Evolutionary conservation across 2,329 filamentous ascomycete genomes (phyloP).

Genomic region (Penicillium sp.): DNA sequence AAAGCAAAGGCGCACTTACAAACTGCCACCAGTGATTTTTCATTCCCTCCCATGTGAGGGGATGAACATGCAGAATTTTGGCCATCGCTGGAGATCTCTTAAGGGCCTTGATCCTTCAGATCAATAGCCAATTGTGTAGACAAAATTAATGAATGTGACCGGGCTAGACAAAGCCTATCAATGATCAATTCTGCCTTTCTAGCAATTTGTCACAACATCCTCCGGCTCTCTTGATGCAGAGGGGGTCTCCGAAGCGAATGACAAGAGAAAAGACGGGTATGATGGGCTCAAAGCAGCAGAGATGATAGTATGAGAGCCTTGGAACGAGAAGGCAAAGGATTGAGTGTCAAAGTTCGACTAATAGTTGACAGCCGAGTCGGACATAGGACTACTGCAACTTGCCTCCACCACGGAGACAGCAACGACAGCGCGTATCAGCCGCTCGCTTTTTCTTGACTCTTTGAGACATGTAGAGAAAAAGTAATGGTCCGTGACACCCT

Average conservation of each 20-base stretch:
- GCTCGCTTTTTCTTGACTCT: slow-evolving; percentile 19
- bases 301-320: slow-evolving; percentile 5
- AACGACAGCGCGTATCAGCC: slow-evolving; percentile 1
- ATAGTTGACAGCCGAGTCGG: slow-evolving; percentile 2
- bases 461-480: not conserved
- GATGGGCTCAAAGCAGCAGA: not conserved
- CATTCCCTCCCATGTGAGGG: slow-evolving; percentile 40
- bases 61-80: slow-evolving; percentile 29
- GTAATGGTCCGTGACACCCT: slow-evolving; percentile 9
- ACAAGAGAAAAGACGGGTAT: not conserved
- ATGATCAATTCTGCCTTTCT: not conserved
- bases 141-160: not conserved
- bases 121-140: not conserved
- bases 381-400: slow-evolving; percentile 3
- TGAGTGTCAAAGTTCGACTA: not conserved
- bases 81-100: slow-evolving; percentile 25
- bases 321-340: not conserved
- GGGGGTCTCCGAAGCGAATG: slow-evolving; percentile 1
- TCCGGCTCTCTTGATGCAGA: not conserved
- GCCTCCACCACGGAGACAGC: slow-evolving; percentile 4
- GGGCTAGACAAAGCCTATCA: slow-evolving; percentile 6
- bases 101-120: not conserved
- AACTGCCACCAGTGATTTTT: slow-evolving; percentile 46
- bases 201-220: not conserved
- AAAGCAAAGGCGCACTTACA: slow-evolving; percentile 32